Evolutionary conservation across 78 protist species (phyloP), one percentile per base, ranked within the genome.

Genomic region (Capsaspora owczarzaki): DNA sequence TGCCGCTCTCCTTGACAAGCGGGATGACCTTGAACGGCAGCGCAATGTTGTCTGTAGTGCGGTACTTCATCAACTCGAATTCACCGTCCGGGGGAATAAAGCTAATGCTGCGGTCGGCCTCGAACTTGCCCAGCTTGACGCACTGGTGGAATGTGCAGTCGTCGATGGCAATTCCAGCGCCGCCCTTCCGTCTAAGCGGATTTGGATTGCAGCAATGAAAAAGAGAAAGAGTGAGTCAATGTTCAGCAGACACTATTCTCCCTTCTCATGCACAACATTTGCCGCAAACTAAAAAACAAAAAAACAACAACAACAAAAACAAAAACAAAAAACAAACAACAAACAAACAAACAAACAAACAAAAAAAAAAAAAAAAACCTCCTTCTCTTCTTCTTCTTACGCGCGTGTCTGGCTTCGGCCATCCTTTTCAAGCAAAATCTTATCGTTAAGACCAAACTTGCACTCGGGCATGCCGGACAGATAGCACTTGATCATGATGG

Each of bases 61-160:
- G 97, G 84, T 96, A 95, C 85, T 78, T 77, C 99, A 96, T 98
- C 72, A 98, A 88, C 82, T 90, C 96, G 79, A 96, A 98, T 71
- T 94, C 98, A 43, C 99, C 99, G 61, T 98, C 99, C 33, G 99
- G 99, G n/a, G 99, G 99, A 61, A 95, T 77, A 85, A 98, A 98
- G 31, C 90, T 77, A 56, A 97, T 91, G 35, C 96, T 82, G 22
- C 97, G 85, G 79, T 94, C 95, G 2, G 76, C 74, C 61, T 92
- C 96, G 35, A 93, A 96, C 68, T 88, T 84, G 75, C 97, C 97
- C 29, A 97, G 90, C 37, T 89, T 74, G 38, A 97, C 99, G 75
- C 98, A 96, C 85, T 94, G 98, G 82, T 97, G 99, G 93, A 97
- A 96, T 10, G 93, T 81, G 42, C 81, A 53, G 83, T 95, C 99